Base-by-base conservation (phyloP, 805 yeast genomes). In the Kuraishia molischiana region DNA sequence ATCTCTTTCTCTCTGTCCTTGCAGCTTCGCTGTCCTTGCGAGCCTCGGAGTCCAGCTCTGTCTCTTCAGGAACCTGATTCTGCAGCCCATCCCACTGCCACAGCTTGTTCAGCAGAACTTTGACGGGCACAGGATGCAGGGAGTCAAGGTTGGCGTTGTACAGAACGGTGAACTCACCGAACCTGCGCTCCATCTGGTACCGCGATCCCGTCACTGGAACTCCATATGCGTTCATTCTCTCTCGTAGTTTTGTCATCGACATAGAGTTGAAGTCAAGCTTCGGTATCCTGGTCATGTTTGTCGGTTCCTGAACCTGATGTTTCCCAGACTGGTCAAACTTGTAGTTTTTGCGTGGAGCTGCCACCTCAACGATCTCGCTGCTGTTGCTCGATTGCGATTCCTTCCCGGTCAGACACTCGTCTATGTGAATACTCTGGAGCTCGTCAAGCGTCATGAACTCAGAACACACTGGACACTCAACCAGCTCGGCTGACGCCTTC, bases 61-160 rank as follows among this genome's bases (percentile, higher is more conserved):
- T 74, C 36, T 61, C 74, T 31, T 65, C 59, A 29, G 49, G 47
- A 11, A 49, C 44, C n/a, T 43, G 43, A 24, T 48, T 52, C 11
- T 45, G 47, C 11, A 49, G 33, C 4, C 53, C 54, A 49, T 86
- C 95, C 94, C 94, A 83, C 48, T 76, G 74, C 18, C 59, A 53
- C 29, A 89, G 62, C 37, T 69, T 70, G 38, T 68, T 73, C 35
- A 73, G 62, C 35, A 89, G 54, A 4, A 72, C 70, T 29, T 62
- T 58, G 18, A 75, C 77, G 19, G 73, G 57, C 3, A 72, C 72
- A 0, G 95, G 95, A 22, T 64, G 66, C 26, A 71, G 61, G 4
- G 87, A 71, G 51, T 86, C 95, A 32, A 78, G 68, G 50, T 86
- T 86, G 10, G 95, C 79, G 51, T 89, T 89, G 77, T 79, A 82